Conservation (phyloP, 768 basidiomycete genomes). For the Amanita rimosa region DNA sequence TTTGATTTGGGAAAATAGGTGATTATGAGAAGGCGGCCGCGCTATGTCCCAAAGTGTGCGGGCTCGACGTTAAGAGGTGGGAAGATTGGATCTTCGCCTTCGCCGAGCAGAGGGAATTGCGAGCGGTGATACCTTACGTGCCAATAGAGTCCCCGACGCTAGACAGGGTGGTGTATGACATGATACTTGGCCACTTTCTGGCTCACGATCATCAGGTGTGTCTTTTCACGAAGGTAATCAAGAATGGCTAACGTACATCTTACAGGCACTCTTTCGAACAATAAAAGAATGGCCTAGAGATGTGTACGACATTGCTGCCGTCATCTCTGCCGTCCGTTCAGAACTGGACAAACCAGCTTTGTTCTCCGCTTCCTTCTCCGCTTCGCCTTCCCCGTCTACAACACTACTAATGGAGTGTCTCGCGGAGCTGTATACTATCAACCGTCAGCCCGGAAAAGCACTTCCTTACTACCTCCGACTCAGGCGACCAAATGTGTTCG, state of each 20-base stretch:
- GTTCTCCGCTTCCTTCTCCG: slow-evolving; percentile 31
- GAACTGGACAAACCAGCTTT: slow-evolving; percentile 60
- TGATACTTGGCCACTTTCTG: slow-evolving; percentile 85
- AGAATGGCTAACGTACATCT: background rate
- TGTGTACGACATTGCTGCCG: slow-evolving; percentile 81
- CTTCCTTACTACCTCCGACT: slow-evolving; percentile 83
- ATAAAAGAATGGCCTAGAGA: slow-evolving; percentile 85
- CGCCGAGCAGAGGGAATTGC: slow-evolving; percentile 67
- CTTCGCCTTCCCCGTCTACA: slow-evolving; percentile 28
- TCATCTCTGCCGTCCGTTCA: slow-evolving; percentile 81
- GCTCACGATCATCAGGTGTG: slow-evolving; percentile 62
- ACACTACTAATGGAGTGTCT: slow-evolving; percentile 86
- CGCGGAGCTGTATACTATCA: slow-evolving; percentile 82
- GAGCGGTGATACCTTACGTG: slow-evolving; percentile 85
- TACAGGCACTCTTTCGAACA: slow-evolving; percentile 61
- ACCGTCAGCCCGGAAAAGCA: slow-evolving; percentile 91
- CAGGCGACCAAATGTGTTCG: slow-evolving; percentile 82
- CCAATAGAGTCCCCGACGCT: slow-evolving; percentile 78
- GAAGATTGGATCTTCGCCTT: slow-evolving; percentile 93
- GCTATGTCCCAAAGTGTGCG: slow-evolving; percentile 79
- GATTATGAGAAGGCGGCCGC: slow-evolving; percentile 42
- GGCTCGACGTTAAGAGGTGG: slow-evolving; percentile 74
- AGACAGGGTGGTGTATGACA: slow-evolving; percentile 82
- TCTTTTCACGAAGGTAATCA: background rate
- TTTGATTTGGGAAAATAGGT: background rate